Base-by-base conservation (phyloP, 179 eudicot genomes). In the Silene coronaria region DNA sequence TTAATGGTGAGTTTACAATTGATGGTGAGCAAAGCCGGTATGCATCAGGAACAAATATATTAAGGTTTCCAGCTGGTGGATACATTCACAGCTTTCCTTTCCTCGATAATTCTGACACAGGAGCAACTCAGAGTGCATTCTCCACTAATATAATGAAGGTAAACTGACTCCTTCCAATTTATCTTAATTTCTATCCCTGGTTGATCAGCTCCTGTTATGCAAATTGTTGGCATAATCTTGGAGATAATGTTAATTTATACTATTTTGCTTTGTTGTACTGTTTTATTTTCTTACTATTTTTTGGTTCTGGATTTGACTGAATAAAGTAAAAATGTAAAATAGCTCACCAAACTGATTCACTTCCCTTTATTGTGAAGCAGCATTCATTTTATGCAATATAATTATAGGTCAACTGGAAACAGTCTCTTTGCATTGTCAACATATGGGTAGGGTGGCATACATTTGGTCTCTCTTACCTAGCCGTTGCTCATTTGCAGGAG, bases 71-170 rank as follows among this genome's bases (percentile, higher is more conserved):
- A 32, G 81, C 85, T 38, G 97, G 93, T 79, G 99, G 99, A 69
- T 92, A 95, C 78, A 82, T 92, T 72, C 99, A 95, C 76, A 87
- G 93, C 79, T 95, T 92, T 82, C 91, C 97, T 72, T 89, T 92
- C 79, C 76, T 87, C 19, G 97, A 92, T 84, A 90, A 92, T 82
- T 91, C 97, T 72, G 97, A 90, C 75, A 82, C 90, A 75, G 91
- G 90, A 72, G 86, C 95, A 61, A 80, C 97, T 67, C 96, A 95
- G 82, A 92, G 84, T 82, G 67, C 90, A 36, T 86, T 91, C 34
- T 78, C 85, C 63, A 80, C 93, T 64, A 81, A 86, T 73, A 75
- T 82, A 77, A 80, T 70, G 62, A 92, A 92, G 95, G 97, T 93
- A 73, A 82, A 90, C 23, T 16, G 60, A 6, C 28, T 24, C 53